Evolutionary conservation across 495 filamentous ascomycete species (phyloP), one percentile per base, ranked within the genome.

Genomic region (Penicillium pulvis): DNA sequence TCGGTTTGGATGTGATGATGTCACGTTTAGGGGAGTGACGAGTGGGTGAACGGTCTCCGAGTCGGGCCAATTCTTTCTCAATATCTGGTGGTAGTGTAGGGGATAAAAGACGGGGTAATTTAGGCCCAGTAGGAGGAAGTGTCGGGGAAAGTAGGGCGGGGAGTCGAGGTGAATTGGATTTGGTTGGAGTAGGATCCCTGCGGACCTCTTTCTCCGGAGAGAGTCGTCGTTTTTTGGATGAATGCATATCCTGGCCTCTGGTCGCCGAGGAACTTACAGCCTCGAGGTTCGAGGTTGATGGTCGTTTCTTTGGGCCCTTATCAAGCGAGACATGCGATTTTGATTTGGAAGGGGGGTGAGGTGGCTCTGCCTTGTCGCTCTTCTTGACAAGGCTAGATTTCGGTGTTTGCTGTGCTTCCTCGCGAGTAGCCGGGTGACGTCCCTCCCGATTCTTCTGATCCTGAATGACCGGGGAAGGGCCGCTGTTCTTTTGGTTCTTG

Each of bases 11-110:
- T 14, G 30, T 16, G 17, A 48, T n/a, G 36, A 7, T 59, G 41
- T 64, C 64, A 28, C 50, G 55, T 49, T 60, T 66, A 1, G 63
- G 54, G 19, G 62, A 62, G 14, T 35, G 50, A 14, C 53, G 61
- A n/a, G 56, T 42, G 3, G 66, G 59, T 10, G 58, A 59, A 17
- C 62, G 64, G 23, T 71, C 69, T 30, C 66, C 64, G 44, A 75
- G 59, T 43, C 60, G 68, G 11, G 77, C 73, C 5, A 82, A 56
- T 54, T 79, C 78, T 56, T 75, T 79, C 57, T 82, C 79, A 47
- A 82, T 72, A 43, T 79, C 72, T 14, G 78, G 77, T 9, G 80
- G 77, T 9, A 82, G 67, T n/a, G 78, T 65, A 30, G 63, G 63
- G 30, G 63, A 65, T 6, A 65, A 42, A 16, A 65, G 35, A 26